Base-by-base conservation (phyloP, 2,329 filamentous ascomycete genomes). In the Fusarium equiseti region DNA sequence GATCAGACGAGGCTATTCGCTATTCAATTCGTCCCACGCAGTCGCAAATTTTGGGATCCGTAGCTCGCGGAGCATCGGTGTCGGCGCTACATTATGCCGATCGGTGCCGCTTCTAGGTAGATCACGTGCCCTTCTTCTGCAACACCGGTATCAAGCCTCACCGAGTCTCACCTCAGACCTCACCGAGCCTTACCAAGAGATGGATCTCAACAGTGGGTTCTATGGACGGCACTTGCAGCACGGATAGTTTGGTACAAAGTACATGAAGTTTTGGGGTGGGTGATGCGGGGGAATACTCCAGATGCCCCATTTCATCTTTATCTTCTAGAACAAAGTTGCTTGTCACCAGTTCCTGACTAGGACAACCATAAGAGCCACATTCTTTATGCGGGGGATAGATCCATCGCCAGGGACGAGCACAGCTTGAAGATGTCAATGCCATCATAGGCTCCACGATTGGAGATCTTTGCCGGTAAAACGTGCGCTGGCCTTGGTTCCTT, bases 241-340 rank as follows among this genome's bases (percentile, higher is more conserved):
- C 73, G 71, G 73, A 76, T 75, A 58, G 71, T 66, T 58, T 68
- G 71, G 74, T 75, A 74, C 72, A 75, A 73, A 73, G 72, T 73
- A 75, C 73, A 72, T 62, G 64, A 62, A 55, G 60, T 45, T 51
- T 72, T 70, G 65, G 68, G 59, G 68, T 66, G 69, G 72, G 51
- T 54, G 71, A 74, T 76, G 74, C 72, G 74, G 74, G 74, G 74
- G 66, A 71, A 62, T 60, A 63, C 73, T 76, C 74, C 73, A 75
- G 70, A 75, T 75, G 72, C 72, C 72, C 73, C 74, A 72, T 76
- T 48, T 58, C 70, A 73, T 66, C 46, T 53, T 54, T 58, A 71
- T 71, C 61, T 73, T 76, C 68, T 76, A 68, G 72, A 76, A 73
- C 44, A 52, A 59, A 59, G 64, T 52, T 65, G 55, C 35, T 62